Percentiles rank a stretch among this genome's conserved stretches.
phyloP scores from a whole-genome alignment of 495 filamentous ascomycete genomes.

The Neurospora terricola region DNA sequence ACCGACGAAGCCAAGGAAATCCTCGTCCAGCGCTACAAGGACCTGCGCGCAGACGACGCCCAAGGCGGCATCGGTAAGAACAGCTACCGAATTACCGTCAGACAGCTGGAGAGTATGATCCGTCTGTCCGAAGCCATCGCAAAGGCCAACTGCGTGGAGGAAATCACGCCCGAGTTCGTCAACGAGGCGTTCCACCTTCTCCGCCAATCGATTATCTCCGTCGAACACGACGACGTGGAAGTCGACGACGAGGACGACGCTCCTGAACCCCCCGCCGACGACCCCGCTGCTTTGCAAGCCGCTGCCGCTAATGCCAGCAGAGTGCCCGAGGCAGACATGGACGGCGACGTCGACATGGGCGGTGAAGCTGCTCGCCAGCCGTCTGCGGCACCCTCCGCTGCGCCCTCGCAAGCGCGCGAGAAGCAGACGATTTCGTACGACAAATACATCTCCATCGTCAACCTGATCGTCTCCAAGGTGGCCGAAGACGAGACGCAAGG shows the following conservation, averaged over 20 bases:
- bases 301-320: conserved; percentile 27
- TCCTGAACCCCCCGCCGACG: conserved; percentile 26
- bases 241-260: conserved; percentile 77
- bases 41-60: conserved; percentile 85
- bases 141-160: conserved; percentile 92
- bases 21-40: conserved; percentile 91
- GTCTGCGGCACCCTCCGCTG: conserved; percentile 17
- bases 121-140: conserved; percentile 92
- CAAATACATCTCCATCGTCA: conserved; percentile 86
- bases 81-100: conserved; percentile 91
- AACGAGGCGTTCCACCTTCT: conserved; percentile 84
- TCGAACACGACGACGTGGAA: conserved; percentile 96
- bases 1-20: conserved; percentile 73
- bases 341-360: conserved; percentile 64
- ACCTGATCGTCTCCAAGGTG: conserved; percentile 68
- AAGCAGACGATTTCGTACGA: conserved; percentile 92
- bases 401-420: conserved; percentile 26
- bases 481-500: conserved; percentile 60
- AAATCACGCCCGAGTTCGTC: conserved; percentile 76
- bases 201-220: conserved; percentile 87
- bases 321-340: conserved; percentile 17
- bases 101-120: conserved; percentile 92
- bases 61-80: conserved; percentile 90
- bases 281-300: conserved; percentile 26
- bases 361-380: conserved; percentile 28